Evolutionary conservation across 495 filamentous ascomycete species (phyloP), one percentile per base, ranked within the genome.

Genomic region (Talaromyces trachyspermus): DNA sequence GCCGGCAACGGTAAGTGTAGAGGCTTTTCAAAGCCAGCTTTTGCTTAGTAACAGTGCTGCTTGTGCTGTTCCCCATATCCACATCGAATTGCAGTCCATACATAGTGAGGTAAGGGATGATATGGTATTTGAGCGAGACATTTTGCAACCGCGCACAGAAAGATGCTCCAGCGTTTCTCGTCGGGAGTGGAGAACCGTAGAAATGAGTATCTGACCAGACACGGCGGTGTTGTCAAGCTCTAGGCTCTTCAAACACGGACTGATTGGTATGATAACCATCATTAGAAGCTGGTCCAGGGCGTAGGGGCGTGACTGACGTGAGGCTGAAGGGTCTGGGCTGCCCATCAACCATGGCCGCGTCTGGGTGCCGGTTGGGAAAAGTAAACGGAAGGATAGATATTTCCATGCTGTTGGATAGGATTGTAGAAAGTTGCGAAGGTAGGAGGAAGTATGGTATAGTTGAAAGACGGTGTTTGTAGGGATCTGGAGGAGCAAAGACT

Each of bases 71-170:
- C 36, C 68, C 70, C 53, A 63, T 66, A 25, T 66, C 64, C 26
- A 67, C 60, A 54, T 71, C 65, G 49, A 62, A 63, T 49, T 75
- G 72, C 4, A 75, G 53, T 6, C 64, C 61, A 46, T 66, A 73
- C 65, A 77, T 65, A 36, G 68, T 68, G 14, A 82, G 60, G 46
- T 74, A 82, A 2, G 78, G 78, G 26, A 81, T 68, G 46, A 82
- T 75, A 46, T 82, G 78, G 52, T 82, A 82, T 58, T 82, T 82
- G 39, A 82, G 63, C 14, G 78, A 81, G 24, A 82, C 78, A 60
- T 82, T 79, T 82, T 81, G 69, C 78, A 82, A 6, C 78, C 78
- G 7, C 78, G 71, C 27, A 81, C 72, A 4, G 78, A 82, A 15
- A 82, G 65, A 50, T 82, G 78, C 53, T 77, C 69, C 43, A 82